These are phyloP conservation scores for Dryadomyces quercivorus DNA, from an alignment of 2,329 filamentous ascomycete genomes.

Conservation along the genomic window DNA sequence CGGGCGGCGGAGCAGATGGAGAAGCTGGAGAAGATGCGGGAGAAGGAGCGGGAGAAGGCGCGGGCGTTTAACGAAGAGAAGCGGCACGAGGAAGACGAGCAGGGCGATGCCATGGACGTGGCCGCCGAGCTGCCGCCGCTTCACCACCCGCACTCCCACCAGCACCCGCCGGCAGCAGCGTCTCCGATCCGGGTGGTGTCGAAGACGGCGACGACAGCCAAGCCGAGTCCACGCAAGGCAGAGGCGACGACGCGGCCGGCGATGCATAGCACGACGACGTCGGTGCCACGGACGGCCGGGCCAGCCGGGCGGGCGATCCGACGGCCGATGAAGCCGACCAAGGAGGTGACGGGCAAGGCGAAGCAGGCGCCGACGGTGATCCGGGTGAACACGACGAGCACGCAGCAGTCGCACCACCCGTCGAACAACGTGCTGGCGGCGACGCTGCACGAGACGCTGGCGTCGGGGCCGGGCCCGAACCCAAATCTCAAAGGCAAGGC, in stretches of 20 bases:
- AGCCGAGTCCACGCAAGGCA: slow-evolving; percentile 40
- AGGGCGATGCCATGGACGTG: slow-evolving; percentile 7
- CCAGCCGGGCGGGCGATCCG: slow-evolving; percentile 40
- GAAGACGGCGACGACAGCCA: slow-evolving; percentile 23
- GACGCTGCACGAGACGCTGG: slow-evolving; percentile 43
- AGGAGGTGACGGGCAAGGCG: slow-evolving; percentile 43
- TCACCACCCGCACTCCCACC: background rate
- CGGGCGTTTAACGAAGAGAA: slow-evolving; percentile 45
- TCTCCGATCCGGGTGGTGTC: slow-evolving; percentile 26
- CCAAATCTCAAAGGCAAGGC: slow-evolving; percentile 47
- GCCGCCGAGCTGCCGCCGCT: background rate
- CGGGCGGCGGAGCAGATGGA: slow-evolving; percentile 46
- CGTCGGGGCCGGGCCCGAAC: slow-evolving; percentile 27
- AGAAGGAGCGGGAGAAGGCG: slow-evolving; percentile 60
- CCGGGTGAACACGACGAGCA: slow-evolving; percentile 51
- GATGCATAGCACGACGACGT: slow-evolving; percentile 23
- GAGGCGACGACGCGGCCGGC: slow-evolving; percentile 16
- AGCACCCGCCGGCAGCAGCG: background rate
- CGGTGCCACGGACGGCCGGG: slow-evolving; percentile 31
- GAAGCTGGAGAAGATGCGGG: slow-evolving; percentile 56
- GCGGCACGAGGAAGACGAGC: slow-evolving; percentile 23
- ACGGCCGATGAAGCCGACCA: slow-evolving; percentile 49
- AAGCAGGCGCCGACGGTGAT: slow-evolving; percentile 63
- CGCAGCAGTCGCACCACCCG: slow-evolving; percentile 44
- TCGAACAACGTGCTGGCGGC: slow-evolving; percentile 46